These are phyloP conservation scores for Naganishia vaughanmartiniae DNA, from an alignment of 768 basidiomycete species.

Conservation along the genomic window DNA sequence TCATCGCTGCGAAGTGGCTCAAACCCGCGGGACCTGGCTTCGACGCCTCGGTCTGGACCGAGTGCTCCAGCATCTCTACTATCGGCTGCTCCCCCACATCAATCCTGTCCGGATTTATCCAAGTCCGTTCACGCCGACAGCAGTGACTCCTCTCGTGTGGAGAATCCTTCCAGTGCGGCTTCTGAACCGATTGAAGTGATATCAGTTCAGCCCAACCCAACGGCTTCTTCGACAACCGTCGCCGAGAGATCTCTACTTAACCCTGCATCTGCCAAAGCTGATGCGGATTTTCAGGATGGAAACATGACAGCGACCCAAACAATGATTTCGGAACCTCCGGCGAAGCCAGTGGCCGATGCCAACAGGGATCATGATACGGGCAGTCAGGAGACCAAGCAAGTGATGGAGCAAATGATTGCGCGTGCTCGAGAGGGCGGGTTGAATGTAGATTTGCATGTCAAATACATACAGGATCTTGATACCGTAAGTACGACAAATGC, in stretches of 20 bases:
- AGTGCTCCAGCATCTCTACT: conserved; percentile 1
- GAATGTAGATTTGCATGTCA: conserved; percentile 64
- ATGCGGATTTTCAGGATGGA: background rate
- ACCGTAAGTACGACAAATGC: conserved; percentile 55
- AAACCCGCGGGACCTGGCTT: background rate
- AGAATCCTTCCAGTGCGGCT: background rate
- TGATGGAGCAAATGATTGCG: conserved; percentile 4
- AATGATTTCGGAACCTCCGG: background rate
- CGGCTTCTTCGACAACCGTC: background rate
- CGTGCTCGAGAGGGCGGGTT: conserved; percentile 1
- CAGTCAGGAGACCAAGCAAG: background rate
- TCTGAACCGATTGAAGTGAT: background rate
- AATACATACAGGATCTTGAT: conserved; percentile 73
- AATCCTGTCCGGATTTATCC: background rate
- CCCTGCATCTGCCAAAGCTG: background rate
- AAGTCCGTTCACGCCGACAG: background rate
- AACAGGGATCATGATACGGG: background rate
- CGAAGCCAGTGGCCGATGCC: background rate
- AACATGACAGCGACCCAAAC: background rate
- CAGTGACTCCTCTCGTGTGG: background rate
- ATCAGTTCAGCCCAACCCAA: background rate
- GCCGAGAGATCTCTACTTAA: background rate
- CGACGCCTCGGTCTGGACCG: background rate
- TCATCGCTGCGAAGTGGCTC: background rate
- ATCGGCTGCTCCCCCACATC: background rate